Base-by-base conservation (phyloP, 2,329 filamentous ascomycete species). In the Hymenotorrendiella dingleyae region DNA sequence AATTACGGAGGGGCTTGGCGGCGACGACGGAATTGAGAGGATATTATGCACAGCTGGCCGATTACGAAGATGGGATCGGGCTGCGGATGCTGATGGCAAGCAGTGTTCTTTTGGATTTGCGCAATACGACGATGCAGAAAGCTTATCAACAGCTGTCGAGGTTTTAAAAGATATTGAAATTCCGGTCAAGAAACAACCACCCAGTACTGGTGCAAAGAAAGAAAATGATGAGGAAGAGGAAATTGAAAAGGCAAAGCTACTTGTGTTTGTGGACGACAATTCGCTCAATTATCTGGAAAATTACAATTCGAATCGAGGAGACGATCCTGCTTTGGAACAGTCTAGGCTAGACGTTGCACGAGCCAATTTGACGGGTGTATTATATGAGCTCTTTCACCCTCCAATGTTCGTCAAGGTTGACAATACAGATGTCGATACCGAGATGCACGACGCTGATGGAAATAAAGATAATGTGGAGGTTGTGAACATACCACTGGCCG, bases 81-180 rank as follows among this genome's bases (percentile, higher is more conserved):
- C 81, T 24, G 80, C 86, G 62, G 80, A 84, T 28, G 36, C 70
- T n/a, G 82, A 88, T 52, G 80, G 85, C 52, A 93, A 91, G 66
- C 81, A 82, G 43, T 82, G 84, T 65, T 84, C 82, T 50, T 97
- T 97, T 70, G 93, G 91, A 11, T 97, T 98, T 66, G 93, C 91
- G 46, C 86, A 96, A 65, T 98, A 86, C 64, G 91, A 95, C 50
- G 90, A 97, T 63, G 80, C 83, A 19, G 86, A 95, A 64, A 91
- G 89, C 52, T 72, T 98, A 54, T 81, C 84, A 62, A 83, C 83
- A 33, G 93, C 91, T 32, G 80, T 90, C 42, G 88, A 94, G 63
- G 78, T 95, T 43, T 77, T 96, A 55, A 80, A 81, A 61, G 83
- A 93, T 56, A 72, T 96, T 50, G 74, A 88, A 60, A 78, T 97